Base-by-base conservation (phyloP, 2,329 filamentous ascomycete genomes). In the Emericellopsis cladophorae region DNA sequence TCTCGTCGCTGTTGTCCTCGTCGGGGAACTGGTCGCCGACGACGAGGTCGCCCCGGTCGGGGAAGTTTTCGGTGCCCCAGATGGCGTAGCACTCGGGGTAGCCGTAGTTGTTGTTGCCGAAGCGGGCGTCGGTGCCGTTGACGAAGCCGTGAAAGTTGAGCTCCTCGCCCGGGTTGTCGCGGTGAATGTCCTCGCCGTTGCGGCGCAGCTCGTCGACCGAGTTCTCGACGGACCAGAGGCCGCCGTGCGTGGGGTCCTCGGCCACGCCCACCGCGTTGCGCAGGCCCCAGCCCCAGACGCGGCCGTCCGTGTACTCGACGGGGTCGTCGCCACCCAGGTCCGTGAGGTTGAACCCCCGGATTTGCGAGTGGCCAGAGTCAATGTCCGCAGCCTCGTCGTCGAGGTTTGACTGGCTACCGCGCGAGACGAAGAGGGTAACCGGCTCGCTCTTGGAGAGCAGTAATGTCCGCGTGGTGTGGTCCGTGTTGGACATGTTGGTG, bases 131-230 rank as follows among this genome's bases (percentile, higher is more conserved):
- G 9, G 56, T 49, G 12, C 56, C 51, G 44, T 57, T 56, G 37
- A 84, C 61, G 43, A 68, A 71, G 4, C 82, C 81, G 44, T 82
- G 74, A 54, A 75, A 84, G 57, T 87, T 86, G 55, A 88, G 59
- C 57, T 87, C 79, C 53, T 87, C 83, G 14, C 70, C 82, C 0
- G 82, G 82, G 51, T 87, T 87, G 50, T 83, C 67, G 44, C 74
- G 56, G 48, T 82, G 76, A 36, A 84, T 70, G 45, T 82, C 76
- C n/a, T 65, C 48, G 9, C 70, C 72, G 37, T 68, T 58, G 26
- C 81, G 68, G 12, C 59, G 58, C 14, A 85, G 65, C 31, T 81
- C 58, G 55, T 86, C 81, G 8, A 76, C 76, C 2, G 74, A 80
- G 57, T 87, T 87, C 57, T 87, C 83, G 7, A 87, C 79, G 15